phyloP scores from a whole-genome alignment of 2,329 filamentous ascomycete species.

The Fusarium brevicatenulatum region DNA sequence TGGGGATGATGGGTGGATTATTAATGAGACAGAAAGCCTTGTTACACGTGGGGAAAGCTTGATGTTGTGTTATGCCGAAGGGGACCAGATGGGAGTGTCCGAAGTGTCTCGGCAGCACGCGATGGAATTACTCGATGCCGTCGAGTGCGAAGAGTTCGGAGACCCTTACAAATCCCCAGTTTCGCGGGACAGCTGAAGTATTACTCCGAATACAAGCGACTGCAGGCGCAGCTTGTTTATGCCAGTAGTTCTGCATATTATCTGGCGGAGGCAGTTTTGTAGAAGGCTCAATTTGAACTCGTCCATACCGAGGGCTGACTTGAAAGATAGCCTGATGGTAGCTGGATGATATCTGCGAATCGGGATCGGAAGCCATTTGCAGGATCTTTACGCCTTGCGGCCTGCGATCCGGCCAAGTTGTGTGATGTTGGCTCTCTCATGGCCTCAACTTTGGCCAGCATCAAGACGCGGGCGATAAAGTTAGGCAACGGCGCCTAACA shows the following conservation, averaged over 20 bases:
- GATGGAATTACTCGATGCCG: too few species aligned
- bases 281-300: neutral
- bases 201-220: too few species aligned
- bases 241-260: too few species aligned
- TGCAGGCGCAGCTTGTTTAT: neutral
- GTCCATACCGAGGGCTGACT: fast-evolving
- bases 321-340: fast-evolving
- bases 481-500: neutral
- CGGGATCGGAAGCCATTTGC: fast-evolving
- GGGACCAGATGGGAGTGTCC: neutral
- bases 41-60: neutral
- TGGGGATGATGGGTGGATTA: neutral
- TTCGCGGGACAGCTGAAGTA: too few species aligned
- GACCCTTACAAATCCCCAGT: fast-evolving
- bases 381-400: neutral
- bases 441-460: neutral
- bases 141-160: too few species aligned
- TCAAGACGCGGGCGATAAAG: neutral
- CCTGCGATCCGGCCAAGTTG: fast-evolving
- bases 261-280: too few species aligned
- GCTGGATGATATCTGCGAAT: fast-evolving
- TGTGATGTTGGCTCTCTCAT: fast-evolving
- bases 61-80: neutral
- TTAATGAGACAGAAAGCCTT: neutral
- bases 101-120: neutral